Evolutionary conservation across 768 basidiomycete species (phyloP).

Genomic region (Artomyces pyxidatus): DNA sequence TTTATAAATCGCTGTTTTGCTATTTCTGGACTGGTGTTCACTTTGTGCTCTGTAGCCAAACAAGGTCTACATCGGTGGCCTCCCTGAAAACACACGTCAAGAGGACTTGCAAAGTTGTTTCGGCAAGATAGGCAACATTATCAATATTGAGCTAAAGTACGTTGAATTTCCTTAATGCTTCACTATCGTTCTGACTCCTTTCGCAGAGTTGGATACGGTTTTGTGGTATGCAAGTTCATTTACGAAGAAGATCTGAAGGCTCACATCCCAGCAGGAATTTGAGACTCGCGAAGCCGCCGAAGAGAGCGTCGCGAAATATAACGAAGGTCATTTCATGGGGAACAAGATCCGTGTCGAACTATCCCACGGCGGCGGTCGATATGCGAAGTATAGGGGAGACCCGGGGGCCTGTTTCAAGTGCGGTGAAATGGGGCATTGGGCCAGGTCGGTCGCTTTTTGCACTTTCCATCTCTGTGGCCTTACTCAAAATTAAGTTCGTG

Average conservation of each 20-base stretch:
- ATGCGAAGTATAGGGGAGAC: conserved; percentile 75
- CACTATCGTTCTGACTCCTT: conserved; percentile 6
- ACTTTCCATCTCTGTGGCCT: background rate
- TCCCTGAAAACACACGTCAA: conserved; percentile 79
- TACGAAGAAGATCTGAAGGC: background rate
- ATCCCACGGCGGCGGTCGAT: conserved; percentile 76
- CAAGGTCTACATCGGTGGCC: conserved; percentile 88
- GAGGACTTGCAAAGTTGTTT: conserved; percentile 84
- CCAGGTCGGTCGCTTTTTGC: conserved; percentile 46
- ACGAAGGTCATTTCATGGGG: conserved; percentile 88
- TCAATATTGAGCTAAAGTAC: conserved; percentile 77
- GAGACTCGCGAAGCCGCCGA: conserved; percentile 75
- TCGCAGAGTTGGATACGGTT: conserved; percentile 76
- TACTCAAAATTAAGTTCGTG: conserved; percentile 1
- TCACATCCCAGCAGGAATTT: conserved; percentile 55
- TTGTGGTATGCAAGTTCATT: conserved; percentile 60
- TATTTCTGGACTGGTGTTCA: conserved; percentile 52
- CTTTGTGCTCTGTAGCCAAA: conserved; percentile 76
- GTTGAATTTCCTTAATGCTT: conserved; percentile 22
- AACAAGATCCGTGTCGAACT: conserved; percentile 86
- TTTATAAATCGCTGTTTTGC: conserved; percentile 32
- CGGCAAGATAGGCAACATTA: conserved; percentile 72
- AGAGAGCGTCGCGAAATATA: conserved; percentile 80
- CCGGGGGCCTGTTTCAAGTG: conserved; percentile 87
- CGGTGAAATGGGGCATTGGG: conserved; percentile 83